Evolutionary conservation across 2,329 filamentous ascomycete species (phyloP).

Genomic region (Diaporthe batatas): DNA sequence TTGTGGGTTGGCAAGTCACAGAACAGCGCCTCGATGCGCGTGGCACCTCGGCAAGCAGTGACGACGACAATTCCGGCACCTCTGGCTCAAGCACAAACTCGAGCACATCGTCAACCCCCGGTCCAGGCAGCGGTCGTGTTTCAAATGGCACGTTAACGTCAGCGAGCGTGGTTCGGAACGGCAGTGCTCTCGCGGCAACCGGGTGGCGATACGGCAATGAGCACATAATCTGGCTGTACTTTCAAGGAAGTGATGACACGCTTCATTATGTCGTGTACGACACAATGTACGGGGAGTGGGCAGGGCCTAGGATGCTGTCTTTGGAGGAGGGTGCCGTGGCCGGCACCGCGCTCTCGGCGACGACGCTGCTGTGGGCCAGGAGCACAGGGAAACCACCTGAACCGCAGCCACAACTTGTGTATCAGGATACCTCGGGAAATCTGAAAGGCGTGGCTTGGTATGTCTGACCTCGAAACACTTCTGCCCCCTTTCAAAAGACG

Average conservation of each 20-base stretch:
- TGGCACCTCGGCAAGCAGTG: not conserved
- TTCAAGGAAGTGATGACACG: slow-evolving; percentile 1
- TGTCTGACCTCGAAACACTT: not conserved
- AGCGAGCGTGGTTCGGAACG: slow-evolving; percentile 14
- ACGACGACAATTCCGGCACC: not conserved
- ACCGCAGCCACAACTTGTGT: slow-evolving; percentile 14
- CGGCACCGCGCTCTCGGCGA: slow-evolving; percentile 17
- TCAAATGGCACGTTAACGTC: not conserved
- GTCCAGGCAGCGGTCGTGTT: not conserved
- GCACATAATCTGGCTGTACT: slow-evolving; percentile 25
- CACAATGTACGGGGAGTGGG: slow-evolving; percentile 9
- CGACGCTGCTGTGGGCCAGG: slow-evolving; percentile 16
- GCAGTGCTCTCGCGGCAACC: slow-evolving; percentile 17
- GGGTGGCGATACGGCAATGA: slow-evolving; percentile 22
- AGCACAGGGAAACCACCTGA: not conserved
- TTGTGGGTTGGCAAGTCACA: slow-evolving; percentile 16
- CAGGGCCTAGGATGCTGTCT: slow-evolving; percentile 9
- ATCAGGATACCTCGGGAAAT: slow-evolving; percentile 2
- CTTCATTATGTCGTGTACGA: slow-evolving; percentile 8
- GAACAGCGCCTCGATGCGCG: not conserved
- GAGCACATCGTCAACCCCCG: not conserved
- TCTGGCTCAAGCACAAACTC: not conserved
- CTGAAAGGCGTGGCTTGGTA: slow-evolving; percentile 18
- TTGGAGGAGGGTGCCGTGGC: slow-evolving; percentile 2
- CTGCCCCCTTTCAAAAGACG: not conserved